Evolutionary conservation across 805 yeast genomes (phyloP), one percentile per base, ranked within the genome.

Genomic region (Teunomyces atbi): DNA sequence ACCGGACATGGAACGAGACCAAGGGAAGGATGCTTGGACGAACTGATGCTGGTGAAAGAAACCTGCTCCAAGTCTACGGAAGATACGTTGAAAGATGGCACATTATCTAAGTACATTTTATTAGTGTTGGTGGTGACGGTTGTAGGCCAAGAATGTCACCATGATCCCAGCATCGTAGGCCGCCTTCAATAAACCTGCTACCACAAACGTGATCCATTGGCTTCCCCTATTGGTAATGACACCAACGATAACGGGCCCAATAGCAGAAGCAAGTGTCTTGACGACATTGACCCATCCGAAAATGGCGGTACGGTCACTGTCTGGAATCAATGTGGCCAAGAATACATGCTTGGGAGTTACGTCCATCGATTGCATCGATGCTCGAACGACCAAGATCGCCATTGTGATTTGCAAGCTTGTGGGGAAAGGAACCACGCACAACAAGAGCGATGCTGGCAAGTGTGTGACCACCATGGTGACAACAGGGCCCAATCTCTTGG

Each of bases 311-410:
- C 78, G 56, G 45, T 71, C 74, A 27, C 60, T 54, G 21, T 70
- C 70, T 4, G 69, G 60, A 4, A 70, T 71, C 27, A 70, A 60
- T 0, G 77, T 58, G 6, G 77, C 73, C 18, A 74, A 60, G 49
- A 75, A 74, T 4, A 75, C 77, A 41, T 72, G 75, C 45, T 76
- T 76, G 7, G 79, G 74, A 1, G 78, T 76, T 23, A 69, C 62
- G 49, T 76, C 81, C 79, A 76, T 74, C 19, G 74, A 60, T 50
- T 74, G 73, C 29, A 75, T 69, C 2, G 65, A 53, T 1, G 75
- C 66, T 54, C 78, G 61, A 11, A 65, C 47, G 3, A 71, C 50
- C 35, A 69, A 48, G 3, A 68, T 56, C 11, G 61, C 51, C 42
- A 71, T 47, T 48, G 77, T 65, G 8, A 61, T 39, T 2, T 45